A percentile compares a stretch with the other conserved stretches of the same genome.
Evolutionary conservation across 1,284 basidiomycete species (phyloP).

Genomic region (Cystobasidium slooffiae): DNA sequence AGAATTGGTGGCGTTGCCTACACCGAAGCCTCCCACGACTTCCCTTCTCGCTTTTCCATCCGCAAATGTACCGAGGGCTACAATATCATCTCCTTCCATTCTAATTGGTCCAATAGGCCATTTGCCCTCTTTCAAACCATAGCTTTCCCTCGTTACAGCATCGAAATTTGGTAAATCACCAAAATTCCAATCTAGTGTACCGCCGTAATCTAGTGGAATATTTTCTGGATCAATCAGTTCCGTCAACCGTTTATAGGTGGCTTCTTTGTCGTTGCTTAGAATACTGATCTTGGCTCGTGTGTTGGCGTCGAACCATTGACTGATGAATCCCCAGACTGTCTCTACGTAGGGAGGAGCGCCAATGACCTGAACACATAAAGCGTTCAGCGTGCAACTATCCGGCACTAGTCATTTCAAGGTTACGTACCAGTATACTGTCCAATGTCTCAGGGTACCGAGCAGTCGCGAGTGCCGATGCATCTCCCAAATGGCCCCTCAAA

Average conservation of each 20-base stretch:
- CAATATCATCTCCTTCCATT: constrained; percentile 27
- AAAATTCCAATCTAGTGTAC: constrained; percentile 48
- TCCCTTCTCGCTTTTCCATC: constrained; percentile 27
- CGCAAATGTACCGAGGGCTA: constrained; percentile 21
- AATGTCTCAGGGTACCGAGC: constrained; percentile 73
- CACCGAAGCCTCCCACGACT: constrained; percentile 7
- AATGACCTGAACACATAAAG: constrained; percentile 62
- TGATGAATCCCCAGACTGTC: constrained; percentile 59
- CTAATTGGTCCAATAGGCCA: constrained; percentile 47
- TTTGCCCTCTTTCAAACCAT: constrained; percentile 35
- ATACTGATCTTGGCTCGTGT: constrained; percentile 47
- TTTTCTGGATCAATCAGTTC: constrained; percentile 63
- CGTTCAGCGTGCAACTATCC: not conserved
- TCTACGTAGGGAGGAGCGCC: constrained; percentile 77
- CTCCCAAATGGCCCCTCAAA: constrained; percentile 70
- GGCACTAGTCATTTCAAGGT: too few species aligned
- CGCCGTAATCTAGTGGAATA: constrained; percentile 69
- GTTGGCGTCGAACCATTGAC: constrained; percentile 38
- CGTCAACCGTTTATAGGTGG: constrained; percentile 46
- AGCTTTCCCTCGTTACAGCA: constrained; percentile 8
- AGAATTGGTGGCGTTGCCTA: not conserved
- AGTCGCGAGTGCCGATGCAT: constrained; percentile 72
- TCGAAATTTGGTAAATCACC: constrained; percentile 46
- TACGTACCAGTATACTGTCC: constrained; percentile 46
- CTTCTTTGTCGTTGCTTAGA: constrained; percentile 42